phyloP scores from a whole-genome alignment of 345 rosid genomes.

The Arabidopsis thaliana region DNA sequence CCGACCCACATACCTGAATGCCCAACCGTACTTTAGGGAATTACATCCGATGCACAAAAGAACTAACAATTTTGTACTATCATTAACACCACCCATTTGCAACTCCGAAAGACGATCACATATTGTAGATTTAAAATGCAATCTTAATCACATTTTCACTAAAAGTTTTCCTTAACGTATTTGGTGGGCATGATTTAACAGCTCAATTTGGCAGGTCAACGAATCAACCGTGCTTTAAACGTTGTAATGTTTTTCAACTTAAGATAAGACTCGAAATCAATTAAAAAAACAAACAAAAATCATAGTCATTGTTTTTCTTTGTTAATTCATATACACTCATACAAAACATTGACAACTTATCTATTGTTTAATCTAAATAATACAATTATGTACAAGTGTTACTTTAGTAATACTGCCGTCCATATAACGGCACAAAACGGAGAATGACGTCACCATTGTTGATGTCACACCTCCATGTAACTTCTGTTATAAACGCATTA shows the following conservation, averaged over 20 bases:
- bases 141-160: neutral
- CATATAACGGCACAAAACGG: neutral
- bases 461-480: neutral
- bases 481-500: neutral
- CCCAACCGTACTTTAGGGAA: too few species aligned
- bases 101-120: neutral
- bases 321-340: neutral
- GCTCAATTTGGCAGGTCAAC: neutral
- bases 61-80: too few species aligned
- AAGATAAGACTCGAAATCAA: neutral
- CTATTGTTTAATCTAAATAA: neutral
- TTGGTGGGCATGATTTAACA: neutral
- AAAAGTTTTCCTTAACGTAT: neutral
- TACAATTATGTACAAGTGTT: slow-evolving; percentile 4
- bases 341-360: neutral
- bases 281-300: neutral
- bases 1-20: too few species aligned
- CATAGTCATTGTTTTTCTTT: neutral
- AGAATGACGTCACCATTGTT: neutral
- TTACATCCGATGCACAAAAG: too few species aligned
- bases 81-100: too few species aligned
- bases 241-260: neutral
- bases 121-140: neutral
- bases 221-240: neutral
- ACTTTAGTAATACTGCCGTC: neutral